Evolutionary conservation across 108 stramenopile species (phyloP).

Genomic region (Schizochytrium sp.): DNA sequence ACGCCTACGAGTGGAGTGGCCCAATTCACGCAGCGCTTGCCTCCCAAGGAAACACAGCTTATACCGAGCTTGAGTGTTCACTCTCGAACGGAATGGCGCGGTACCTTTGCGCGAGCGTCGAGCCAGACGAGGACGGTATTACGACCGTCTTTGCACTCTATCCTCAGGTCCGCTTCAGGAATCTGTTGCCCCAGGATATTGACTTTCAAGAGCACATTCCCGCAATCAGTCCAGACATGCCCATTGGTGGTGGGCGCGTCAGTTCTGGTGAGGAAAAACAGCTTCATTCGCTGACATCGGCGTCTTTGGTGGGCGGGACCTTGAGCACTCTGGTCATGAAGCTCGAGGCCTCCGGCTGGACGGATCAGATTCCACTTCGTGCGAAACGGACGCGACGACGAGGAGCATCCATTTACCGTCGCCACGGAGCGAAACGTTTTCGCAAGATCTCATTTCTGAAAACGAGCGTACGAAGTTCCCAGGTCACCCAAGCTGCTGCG

Average conservation of each 20-base stretch:
- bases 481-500: too few species aligned
- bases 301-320: background rate
- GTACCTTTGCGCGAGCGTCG: background rate
- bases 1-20: constrained; percentile 1
- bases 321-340: background rate
- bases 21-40: background rate
- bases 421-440: background rate
- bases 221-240: background rate
- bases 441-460: background rate
- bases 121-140: background rate
- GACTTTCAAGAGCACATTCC: background rate
- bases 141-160: background rate
- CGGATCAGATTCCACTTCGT: background rate
- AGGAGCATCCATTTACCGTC: background rate
- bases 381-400: background rate
- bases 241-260: background rate
- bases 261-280: background rate
- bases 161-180: background rate
- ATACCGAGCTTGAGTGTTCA: background rate
- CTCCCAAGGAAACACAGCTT: background rate
- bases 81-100: background rate
- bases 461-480: background rate
- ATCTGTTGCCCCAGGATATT: background rate
- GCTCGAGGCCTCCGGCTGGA: background rate
- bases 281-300: background rate